Percentiles rank a stretch among this genome's conserved stretches.
These are phyloP conservation scores for Dioscorea alata DNA, from an alignment of 106 monocot species.

Conservation along the genomic window DNA sequence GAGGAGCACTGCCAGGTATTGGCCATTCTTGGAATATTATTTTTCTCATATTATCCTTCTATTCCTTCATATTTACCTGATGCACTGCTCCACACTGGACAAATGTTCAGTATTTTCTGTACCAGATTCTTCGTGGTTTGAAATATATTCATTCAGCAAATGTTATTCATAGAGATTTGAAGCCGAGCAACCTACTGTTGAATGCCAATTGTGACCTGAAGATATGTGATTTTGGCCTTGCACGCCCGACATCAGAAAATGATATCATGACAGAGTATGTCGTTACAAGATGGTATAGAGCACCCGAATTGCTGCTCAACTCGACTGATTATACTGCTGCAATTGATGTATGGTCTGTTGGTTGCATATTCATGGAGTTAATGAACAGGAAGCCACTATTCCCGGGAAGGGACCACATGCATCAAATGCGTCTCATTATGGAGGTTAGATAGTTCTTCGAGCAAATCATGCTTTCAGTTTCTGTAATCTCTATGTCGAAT, in stretches of 20 bases:
- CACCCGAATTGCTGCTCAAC: conserved; percentile 87
- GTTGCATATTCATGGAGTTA: conserved; percentile 97
- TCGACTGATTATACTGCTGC: conserved; percentile 92
- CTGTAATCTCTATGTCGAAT: background rate
- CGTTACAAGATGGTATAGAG: conserved; percentile 94
- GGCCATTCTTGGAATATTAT: background rate
- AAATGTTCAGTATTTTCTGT: conserved; percentile 80
- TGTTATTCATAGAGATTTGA: conserved; percentile 92
- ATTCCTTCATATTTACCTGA: background rate
- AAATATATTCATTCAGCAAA: conserved; percentile 96
- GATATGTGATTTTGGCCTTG: conserved; percentile 96
- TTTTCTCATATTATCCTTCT: background rate
- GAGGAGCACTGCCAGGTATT: conserved; percentile 71
- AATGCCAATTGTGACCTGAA: conserved; percentile 90
- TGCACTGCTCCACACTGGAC: background rate
- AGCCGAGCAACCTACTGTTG: conserved; percentile 89
- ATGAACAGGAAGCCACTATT: conserved; percentile 78
- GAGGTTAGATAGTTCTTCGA: conserved; percentile 38
- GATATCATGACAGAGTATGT: conserved; percentile 97
- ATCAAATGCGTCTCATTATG: conserved; percentile 85
- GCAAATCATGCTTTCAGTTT: background rate
- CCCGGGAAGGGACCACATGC: conserved; percentile 91
- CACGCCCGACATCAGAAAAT: conserved; percentile 73
- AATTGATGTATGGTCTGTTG: conserved; percentile 96
- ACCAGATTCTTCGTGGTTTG: conserved; percentile 92